Evolutionary conservation across 192 early-diverging fungal species (phyloP).

Genomic region (Backusella parvicylindrica): DNA sequence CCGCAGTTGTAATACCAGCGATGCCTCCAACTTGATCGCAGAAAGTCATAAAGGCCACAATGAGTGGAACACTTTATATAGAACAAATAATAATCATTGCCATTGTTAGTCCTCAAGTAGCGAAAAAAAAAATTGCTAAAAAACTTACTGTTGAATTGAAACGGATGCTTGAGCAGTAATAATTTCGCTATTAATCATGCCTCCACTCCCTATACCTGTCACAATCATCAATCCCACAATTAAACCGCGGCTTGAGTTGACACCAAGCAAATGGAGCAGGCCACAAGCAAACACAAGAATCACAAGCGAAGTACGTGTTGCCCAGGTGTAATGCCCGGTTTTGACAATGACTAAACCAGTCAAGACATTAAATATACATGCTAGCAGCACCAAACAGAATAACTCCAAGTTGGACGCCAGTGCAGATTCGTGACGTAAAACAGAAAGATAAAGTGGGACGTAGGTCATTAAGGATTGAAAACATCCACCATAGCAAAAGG

Average conservation of each 20-base stretch:
- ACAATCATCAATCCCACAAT: slow-evolving; percentile 34
- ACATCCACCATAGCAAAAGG: slow-evolving; percentile 29
- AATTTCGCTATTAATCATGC: slow-evolving; percentile 32
- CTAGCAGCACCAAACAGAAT: slow-evolving; percentile 28
- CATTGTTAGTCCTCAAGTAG: background rate
- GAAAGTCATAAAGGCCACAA: slow-evolving; percentile 34
- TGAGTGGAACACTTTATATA: slow-evolving; percentile 18
- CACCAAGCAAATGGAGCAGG: slow-evolving; percentile 8
- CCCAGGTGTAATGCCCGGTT: slow-evolving; percentile 30
- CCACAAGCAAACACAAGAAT: slow-evolving; percentile 22
- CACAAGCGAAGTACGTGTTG: slow-evolving; percentile 11
- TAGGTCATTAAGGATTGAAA: slow-evolving; percentile 36
- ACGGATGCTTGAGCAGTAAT: slow-evolving; percentile 34
- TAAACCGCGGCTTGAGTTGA: slow-evolving; percentile 20
- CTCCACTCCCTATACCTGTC: slow-evolving; percentile 29
- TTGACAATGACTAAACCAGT: slow-evolving; percentile 30
- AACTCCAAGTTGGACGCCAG: slow-evolving; percentile 29
- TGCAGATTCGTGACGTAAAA: slow-evolving; percentile 17
- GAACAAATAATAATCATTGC: background rate
- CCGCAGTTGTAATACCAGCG: slow-evolving; percentile 52
- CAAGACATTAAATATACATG: slow-evolving; percentile 29
- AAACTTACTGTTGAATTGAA: slow-evolving; percentile 28
- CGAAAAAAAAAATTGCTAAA: background rate
- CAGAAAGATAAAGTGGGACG: slow-evolving; percentile 26
- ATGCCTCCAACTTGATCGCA: slow-evolving; percentile 35